phyloP scores from a whole-genome alignment of 1,139 yeast genomes.

The Pichia sp. region DNA sequence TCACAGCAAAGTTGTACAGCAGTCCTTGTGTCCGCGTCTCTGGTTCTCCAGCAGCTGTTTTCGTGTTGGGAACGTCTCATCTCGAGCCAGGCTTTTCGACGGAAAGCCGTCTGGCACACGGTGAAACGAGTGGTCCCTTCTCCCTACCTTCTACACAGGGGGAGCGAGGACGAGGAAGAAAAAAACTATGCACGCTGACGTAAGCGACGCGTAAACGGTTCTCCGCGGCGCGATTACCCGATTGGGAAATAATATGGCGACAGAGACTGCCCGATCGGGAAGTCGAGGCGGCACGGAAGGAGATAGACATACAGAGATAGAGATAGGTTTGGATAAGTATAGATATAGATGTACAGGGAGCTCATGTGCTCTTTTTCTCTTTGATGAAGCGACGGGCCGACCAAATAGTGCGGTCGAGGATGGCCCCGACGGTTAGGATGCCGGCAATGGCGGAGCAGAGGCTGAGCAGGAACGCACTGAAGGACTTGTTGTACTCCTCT shows the following conservation, averaged over 20 bases:
- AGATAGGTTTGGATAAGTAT: too few species aligned
- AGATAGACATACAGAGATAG: too few species aligned
- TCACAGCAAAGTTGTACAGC: too few species aligned
- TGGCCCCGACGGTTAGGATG: slow-evolving; percentile 85
- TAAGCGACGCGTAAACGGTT: slow-evolving; percentile 1
- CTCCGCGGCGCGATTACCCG: not conserved
- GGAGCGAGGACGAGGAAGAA: not conserved
- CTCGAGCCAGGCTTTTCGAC: not conserved
- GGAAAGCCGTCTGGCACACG: not conserved
- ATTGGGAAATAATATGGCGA: not conserved
- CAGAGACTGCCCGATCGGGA: too few species aligned
- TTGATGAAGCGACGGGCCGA: slow-evolving; percentile 79
- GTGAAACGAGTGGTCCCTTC: not conserved
- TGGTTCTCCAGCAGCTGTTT: too few species aligned
- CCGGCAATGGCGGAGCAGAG: slow-evolving; percentile 91
- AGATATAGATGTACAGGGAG: too few species aligned
- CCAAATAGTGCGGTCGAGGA: slow-evolving; percentile 82
- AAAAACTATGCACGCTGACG: not conserved
- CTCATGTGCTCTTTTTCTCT: slow-evolving; percentile 55
- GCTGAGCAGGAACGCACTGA: slow-evolving; percentile 83
- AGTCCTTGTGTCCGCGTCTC: too few species aligned
- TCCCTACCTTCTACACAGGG: not conserved
- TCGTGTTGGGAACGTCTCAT: too few species aligned
- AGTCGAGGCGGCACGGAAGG: too few species aligned
- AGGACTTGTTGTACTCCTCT: slow-evolving; percentile 71